These are phyloP conservation scores for Termitomyces sp. DNA, from an alignment of 768 basidiomycete species.

Conservation along the genomic window DNA sequence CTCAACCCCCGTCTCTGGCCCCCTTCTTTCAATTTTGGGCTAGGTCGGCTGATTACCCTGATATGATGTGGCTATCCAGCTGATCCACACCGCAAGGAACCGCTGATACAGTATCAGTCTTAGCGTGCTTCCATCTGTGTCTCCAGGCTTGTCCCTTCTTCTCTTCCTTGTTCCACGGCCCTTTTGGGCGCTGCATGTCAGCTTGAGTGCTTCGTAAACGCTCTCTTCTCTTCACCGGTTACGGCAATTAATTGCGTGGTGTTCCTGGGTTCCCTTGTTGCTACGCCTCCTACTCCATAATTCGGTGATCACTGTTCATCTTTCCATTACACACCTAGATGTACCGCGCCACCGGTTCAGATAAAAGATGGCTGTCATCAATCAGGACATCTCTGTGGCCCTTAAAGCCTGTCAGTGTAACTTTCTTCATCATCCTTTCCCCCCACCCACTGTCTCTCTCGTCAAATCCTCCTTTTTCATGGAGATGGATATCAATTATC, in stretches of 20 bases:
- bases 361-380: conserved; percentile 20
- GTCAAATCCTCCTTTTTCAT: background rate
- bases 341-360: conserved; percentile 21
- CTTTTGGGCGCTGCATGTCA: conserved; percentile 3
- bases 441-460: background rate
- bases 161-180: conserved; percentile 12
- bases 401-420: conserved; percentile 9
- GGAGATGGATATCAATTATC: conserved; percentile 6
- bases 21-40: background rate
- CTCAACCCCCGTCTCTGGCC: background rate
- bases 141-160: conserved; percentile 1
- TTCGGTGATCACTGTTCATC: conserved; percentile 10
- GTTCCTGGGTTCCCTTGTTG: conserved; percentile 33
- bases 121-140: conserved; percentile 3
- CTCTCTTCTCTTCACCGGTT: conserved; percentile 4
- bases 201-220: conserved; percentile 1
- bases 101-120: conserved; percentile 10
- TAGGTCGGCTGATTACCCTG: conserved; percentile 17
- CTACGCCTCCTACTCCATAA: conserved; percentile 23
- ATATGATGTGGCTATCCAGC: conserved; percentile 12
- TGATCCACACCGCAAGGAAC: conserved; percentile 9
- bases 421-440: background rate
- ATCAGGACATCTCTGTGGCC: conserved; percentile 15
- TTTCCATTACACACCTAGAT: conserved; percentile 20
- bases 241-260: conserved; percentile 17